A percentile compares a stretch with the other conserved stretches of the same genome.
phyloP scores from a whole-genome alignment of 2,329 filamentous ascomycete species.

The Apiospora phragmitis region DNA sequence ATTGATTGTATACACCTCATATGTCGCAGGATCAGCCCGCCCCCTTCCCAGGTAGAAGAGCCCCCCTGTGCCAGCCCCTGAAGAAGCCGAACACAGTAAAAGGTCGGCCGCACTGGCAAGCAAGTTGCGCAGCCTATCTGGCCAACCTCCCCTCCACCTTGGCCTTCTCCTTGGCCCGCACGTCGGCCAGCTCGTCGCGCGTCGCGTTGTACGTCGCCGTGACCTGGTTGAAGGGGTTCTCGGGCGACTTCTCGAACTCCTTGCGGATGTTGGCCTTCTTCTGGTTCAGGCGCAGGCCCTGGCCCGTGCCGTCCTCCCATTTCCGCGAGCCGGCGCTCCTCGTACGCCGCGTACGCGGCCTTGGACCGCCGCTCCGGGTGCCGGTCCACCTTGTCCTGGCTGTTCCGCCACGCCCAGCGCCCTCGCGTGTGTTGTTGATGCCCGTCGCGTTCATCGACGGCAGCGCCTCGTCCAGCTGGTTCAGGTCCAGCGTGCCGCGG shows the following conservation, averaged over 20 bases:
- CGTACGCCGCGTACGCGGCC: conserved; percentile 80
- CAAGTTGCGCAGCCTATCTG: background rate
- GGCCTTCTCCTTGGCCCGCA: conserved; percentile 65
- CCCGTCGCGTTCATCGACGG: conserved; percentile 75
- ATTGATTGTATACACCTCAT: background rate
- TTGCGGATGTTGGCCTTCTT: conserved; percentile 80
- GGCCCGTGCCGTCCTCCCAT: conserved; percentile 76
- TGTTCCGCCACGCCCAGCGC: conserved; percentile 68
- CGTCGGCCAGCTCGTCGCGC: conserved; percentile 71
- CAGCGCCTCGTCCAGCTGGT: conserved; percentile 68
- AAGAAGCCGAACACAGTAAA: background rate
- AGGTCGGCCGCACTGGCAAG: background rate
- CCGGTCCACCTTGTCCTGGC: conserved; percentile 73
- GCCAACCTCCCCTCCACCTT: conserved; percentile 65
- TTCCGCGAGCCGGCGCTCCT: conserved; percentile 79
- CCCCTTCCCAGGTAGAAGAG: background rate
- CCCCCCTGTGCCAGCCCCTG: background rate
- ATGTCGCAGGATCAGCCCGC: background rate
- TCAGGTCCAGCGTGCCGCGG: conserved; percentile 68
- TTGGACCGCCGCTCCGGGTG: conserved; percentile 88
- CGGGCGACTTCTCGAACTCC: conserved; percentile 92
- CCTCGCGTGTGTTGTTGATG: conserved; percentile 92
- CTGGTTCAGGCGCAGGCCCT: conserved; percentile 79
- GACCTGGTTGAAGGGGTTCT: conserved; percentile 94
- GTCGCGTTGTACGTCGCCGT: conserved; percentile 74